Percentiles rank a stretch among this genome's conserved stretches.
These are phyloP conservation scores for Lobulomyces angularis DNA, from an alignment of 192 early-diverging fungal genomes.

Conservation along the genomic window DNA sequence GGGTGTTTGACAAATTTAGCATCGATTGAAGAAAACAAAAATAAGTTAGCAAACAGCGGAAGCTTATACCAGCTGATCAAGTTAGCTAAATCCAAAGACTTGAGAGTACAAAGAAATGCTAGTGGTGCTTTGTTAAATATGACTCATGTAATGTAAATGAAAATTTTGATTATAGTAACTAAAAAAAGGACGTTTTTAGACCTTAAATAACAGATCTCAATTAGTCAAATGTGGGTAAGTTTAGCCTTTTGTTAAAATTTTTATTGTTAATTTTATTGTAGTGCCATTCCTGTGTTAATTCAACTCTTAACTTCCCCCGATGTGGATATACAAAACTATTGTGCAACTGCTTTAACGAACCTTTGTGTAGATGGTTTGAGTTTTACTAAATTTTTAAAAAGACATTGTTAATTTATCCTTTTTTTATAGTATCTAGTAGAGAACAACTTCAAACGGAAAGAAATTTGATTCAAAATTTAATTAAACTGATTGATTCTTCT, in stretches of 20 bases:
- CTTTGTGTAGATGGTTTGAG: constrained; percentile 64
- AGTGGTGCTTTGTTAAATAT: constrained; percentile 84
- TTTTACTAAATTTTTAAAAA: constrained; percentile 39
- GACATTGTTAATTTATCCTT: constrained; percentile 15
- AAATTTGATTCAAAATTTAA: constrained; percentile 58
- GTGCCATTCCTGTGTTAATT: constrained; percentile 72
- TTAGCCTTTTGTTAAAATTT: too few relatives aligned
- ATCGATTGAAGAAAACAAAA: constrained; percentile 79
- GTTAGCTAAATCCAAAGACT: constrained; percentile 65
- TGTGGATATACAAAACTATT: constrained; percentile 81
- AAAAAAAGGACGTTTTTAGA: too few relatives aligned
- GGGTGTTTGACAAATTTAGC: constrained; percentile 89
- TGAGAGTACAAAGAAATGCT: constrained; percentile 79
- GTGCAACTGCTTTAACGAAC: constrained; percentile 77
- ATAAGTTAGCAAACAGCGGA: constrained; percentile 72
- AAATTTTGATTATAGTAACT: not conserved
- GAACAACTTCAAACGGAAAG: constrained; percentile 51
- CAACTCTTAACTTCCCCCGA: constrained; percentile 61
- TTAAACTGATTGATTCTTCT: constrained; percentile 63
- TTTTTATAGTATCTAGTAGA: not conserved
- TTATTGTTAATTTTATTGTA: too few relatives aligned
- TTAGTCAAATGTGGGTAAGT: too few relatives aligned
- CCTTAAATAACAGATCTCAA: constrained; percentile 58
- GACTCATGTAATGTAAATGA: constrained; percentile 52
- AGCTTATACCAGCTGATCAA: constrained; percentile 60